phyloP scores from a whole-genome alignment of 2,329 filamentous ascomycete genomes.

The Xylariaceae sp. region DNA sequence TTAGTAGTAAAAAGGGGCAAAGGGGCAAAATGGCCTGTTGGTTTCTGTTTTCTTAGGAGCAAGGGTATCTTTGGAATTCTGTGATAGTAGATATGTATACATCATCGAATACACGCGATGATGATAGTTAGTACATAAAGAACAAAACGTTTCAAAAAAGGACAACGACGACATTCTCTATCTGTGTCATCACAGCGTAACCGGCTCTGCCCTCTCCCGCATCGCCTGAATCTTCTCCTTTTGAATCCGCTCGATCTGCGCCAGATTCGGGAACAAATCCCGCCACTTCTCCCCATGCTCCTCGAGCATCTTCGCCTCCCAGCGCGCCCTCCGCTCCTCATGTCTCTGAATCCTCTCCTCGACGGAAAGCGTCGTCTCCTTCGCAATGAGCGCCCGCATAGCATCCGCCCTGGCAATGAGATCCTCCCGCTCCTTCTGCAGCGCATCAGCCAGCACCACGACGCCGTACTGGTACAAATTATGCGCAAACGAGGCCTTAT shows the following conservation, averaged over 20 bases:
- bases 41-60: background rate
- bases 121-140: too few relatives aligned
- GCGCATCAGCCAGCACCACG: background rate
- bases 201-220: background rate
- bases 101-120: too few relatives aligned
- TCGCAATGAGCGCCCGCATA: slow-evolving; percentile 26
- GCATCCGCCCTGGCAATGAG: slow-evolving; percentile 29
- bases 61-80: background rate
- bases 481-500: slow-evolving; percentile 10
- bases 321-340: slow-evolving; percentile 13
- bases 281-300: slow-evolving; percentile 22
- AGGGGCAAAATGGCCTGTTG: background rate
- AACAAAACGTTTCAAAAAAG: too few relatives aligned
- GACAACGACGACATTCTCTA: background rate
- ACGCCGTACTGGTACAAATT: slow-evolving; percentile 17
- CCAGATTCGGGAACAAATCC: slow-evolving; percentile 12
- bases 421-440: slow-evolving; percentile 23
- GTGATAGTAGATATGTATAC: too few relatives aligned
- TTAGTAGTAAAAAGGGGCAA: too few relatives aligned
- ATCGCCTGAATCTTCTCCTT: background rate
- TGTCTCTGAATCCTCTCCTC: slow-evolving; percentile 21
- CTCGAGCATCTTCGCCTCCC: slow-evolving; percentile 24
- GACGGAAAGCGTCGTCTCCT: slow-evolving; percentile 23
- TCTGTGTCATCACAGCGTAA: background rate
- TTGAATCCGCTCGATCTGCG: background rate